Evolutionary conservation across 2,329 filamentous ascomycete genomes (phyloP).

Genomic region (Hymenoscyphus scutula): DNA sequence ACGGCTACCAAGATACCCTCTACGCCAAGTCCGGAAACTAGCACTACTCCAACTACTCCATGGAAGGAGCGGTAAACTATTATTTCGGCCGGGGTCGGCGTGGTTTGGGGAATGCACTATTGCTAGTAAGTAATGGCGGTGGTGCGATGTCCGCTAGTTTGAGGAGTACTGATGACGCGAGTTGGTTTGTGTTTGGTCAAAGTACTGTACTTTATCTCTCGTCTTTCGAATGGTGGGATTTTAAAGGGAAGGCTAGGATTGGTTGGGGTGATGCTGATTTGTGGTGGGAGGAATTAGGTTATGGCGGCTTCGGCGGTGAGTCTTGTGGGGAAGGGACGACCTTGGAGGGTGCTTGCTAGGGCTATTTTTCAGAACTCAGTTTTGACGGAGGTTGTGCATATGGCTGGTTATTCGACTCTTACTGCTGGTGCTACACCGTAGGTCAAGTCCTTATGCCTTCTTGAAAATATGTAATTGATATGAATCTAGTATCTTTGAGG

Average conservation of each 20-base stretch:
- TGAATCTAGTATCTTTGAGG: background rate
- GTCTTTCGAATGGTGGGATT: too few species aligned
- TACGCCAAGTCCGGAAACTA: slow-evolving; percentile 49
- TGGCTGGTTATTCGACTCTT: background rate
- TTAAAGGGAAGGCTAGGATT: too few species aligned
- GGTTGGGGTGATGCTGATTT: too few species aligned
- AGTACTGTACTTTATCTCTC: background rate
- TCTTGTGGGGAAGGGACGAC: background rate
- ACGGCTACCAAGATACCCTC: slow-evolving; percentile 54
- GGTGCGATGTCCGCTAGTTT: background rate
- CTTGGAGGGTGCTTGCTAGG: background rate
- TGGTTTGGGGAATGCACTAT: background rate
- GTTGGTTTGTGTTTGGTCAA: background rate
- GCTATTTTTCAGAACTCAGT: background rate
- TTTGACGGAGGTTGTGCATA: background rate
- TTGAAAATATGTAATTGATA: background rate
- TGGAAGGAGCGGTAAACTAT: slow-evolving; percentile 56
- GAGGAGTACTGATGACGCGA: background rate
- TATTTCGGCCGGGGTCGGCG: slow-evolving; percentile 49
- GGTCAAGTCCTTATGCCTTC: background rate
- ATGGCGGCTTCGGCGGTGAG: background rate
- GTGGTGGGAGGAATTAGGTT: too few species aligned
- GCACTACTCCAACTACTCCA: slow-evolving; percentile 53
- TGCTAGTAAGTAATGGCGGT: background rate
- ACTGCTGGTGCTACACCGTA: background rate